phyloP scores from a whole-genome alignment of 371 early-diverging fungal species.

The Dinochytrium kinnereticum region DNA sequence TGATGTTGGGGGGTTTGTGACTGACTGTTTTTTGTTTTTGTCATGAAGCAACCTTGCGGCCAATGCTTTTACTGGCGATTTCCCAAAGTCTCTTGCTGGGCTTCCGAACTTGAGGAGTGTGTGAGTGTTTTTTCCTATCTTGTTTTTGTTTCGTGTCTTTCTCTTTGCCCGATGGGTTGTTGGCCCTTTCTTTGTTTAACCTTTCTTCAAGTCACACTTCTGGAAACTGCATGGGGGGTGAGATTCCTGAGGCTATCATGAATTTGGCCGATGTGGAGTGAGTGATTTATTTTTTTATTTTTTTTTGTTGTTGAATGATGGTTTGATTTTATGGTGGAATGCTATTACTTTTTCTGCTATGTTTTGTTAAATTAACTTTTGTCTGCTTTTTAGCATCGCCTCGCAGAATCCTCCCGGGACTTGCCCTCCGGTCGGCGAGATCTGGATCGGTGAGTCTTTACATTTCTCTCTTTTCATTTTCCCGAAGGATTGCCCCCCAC shows the following conservation, averaged over 20 bases:
- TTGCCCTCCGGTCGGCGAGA: background rate
- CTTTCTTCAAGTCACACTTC: background rate
- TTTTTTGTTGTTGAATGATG: background rate
- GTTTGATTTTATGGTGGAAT: too few species aligned
- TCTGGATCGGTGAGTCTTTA: background rate
- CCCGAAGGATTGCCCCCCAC: too few species aligned
- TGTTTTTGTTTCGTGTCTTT: background rate
- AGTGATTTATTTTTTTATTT: background rate
- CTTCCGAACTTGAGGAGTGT: background rate
- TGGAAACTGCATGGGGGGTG: slow-evolving; percentile 1
- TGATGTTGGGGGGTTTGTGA: background rate
- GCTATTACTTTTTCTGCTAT: too few species aligned
- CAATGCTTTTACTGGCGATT: background rate
- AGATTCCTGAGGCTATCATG: background rate
- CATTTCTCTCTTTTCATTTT: background rate
- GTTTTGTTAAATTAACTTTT: too few species aligned
- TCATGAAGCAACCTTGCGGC: background rate
- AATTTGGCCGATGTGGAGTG: background rate
- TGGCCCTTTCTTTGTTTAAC: too few species aligned
- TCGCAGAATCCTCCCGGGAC: background rate
- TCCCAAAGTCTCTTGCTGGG: background rate
- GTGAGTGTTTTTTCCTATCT: too few species aligned
- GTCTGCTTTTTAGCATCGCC: background rate
- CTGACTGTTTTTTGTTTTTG: background rate
- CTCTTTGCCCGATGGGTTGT: background rate